Conservation (phyloP, 768 basidiomycete genomes). For the Suillus variegatus region DNA sequence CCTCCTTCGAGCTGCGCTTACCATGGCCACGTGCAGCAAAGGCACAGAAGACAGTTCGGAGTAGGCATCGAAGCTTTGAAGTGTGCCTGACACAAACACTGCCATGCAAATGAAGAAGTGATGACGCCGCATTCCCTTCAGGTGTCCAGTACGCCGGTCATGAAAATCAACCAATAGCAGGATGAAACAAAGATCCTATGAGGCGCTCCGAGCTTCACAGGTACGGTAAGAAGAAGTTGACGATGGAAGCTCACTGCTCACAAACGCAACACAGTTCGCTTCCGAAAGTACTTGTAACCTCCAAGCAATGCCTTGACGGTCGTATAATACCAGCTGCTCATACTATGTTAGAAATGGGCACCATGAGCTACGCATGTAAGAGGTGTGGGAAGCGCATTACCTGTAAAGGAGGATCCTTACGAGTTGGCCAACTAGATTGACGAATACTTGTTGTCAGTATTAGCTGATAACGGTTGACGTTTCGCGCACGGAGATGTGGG, state of each 20-base stretch:
- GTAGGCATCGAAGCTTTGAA: slow-evolving; percentile 2
- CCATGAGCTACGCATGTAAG: background rate
- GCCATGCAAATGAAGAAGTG: background rate
- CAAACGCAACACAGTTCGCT: background rate
- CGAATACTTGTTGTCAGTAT: background rate
- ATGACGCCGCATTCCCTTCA: background rate
- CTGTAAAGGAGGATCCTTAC: slow-evolving; percentile 2
- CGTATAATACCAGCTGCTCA: background rate
- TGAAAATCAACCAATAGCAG: slow-evolving; percentile 3
- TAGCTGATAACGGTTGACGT: background rate
- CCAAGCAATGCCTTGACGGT: background rate
- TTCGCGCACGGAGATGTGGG: background rate
- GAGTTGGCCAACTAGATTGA: background rate
- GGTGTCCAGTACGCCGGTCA: background rate
- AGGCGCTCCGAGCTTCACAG: background rate
- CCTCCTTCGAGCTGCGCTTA: background rate
- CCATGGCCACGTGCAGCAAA: slow-evolving; percentile 3
- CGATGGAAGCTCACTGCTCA: background rate
- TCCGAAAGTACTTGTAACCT: background rate
- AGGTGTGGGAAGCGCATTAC: background rate
- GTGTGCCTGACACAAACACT: background rate
- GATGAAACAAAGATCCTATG: background rate
- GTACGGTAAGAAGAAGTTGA: background rate
- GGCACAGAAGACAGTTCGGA: slow-evolving; percentile 1
- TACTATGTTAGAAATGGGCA: background rate